Percentiles rank a stretch among this genome's conserved stretches.
phyloP scores from a whole-genome alignment of 2,329 filamentous ascomycete genomes.

The Sarocladium oryzae region DNA sequence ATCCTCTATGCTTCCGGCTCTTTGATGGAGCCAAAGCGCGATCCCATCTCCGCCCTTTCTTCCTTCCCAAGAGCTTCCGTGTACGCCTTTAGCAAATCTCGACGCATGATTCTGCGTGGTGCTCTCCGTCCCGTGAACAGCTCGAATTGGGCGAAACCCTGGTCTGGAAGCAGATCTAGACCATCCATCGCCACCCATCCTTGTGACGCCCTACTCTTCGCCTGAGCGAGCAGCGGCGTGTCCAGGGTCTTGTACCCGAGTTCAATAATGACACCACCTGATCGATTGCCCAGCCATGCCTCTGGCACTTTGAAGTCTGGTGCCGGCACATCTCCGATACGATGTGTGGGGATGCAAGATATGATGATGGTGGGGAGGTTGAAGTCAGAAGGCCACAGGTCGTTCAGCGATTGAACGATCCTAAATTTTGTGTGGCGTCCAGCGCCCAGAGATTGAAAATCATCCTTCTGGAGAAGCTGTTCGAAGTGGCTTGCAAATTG shows the following conservation, averaged over 20 bases:
- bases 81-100: slow-evolving; percentile 49
- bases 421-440: slow-evolving; percentile 42
- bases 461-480: slow-evolving; percentile 39
- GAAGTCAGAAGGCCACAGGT: slow-evolving; percentile 58
- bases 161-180: slow-evolving; percentile 68
- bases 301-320: slow-evolving; percentile 64
- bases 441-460: slow-evolving; percentile 35
- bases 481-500: slow-evolving; percentile 65
- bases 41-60: slow-evolving; percentile 1
- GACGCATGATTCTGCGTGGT: slow-evolving; percentile 59
- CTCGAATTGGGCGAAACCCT: slow-evolving; percentile 77
- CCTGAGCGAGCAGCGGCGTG: slow-evolving; percentile 64
- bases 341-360: slow-evolving; percentile 58
- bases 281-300: slow-evolving; percentile 65
- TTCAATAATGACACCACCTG: slow-evolving; percentile 70
- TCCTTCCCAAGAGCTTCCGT: slow-evolving; percentile 30
- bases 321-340: slow-evolving; percentile 54
- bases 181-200: slow-evolving; percentile 74
- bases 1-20: slow-evolving; percentile 6
- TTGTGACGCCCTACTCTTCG: slow-evolving; percentile 46
- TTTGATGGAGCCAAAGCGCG: not conserved
- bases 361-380: slow-evolving; percentile 66
- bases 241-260: slow-evolving; percentile 67
- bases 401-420: slow-evolving; percentile 44
- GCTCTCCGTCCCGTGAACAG: slow-evolving; percentile 59